These are phyloP conservation scores for Sarocladium kiliense DNA, from an alignment of 2,329 filamentous ascomycete genomes.

Conservation along the genomic window DNA sequence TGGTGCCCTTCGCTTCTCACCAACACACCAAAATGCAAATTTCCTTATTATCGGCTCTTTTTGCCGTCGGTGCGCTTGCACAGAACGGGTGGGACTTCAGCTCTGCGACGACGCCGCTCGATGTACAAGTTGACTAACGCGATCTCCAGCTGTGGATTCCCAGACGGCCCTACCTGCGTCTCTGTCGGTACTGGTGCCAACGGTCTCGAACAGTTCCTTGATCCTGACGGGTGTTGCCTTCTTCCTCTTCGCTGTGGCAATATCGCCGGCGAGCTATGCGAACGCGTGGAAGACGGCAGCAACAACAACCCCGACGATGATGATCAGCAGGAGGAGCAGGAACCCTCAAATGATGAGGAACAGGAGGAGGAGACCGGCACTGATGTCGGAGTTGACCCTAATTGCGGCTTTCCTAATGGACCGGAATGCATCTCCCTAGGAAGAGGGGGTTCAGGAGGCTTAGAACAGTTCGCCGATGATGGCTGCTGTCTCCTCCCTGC, in stretches of 20 bases:
- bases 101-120: background rate
- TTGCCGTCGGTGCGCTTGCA: background rate
- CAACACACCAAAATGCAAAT: background rate
- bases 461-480: conserved; percentile 1
- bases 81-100: background rate
- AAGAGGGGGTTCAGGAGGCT: background rate
- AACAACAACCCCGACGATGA: background rate
- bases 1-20: background rate
- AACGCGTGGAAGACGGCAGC: background rate
- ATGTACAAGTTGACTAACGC: background rate
- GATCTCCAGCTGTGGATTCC: background rate
- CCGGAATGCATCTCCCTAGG: background rate
- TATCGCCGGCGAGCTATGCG: conserved; percentile 50
- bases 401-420: background rate
- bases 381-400: background rate
- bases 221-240: conserved; percentile 66
- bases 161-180: background rate
- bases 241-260: conserved; percentile 70
- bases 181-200: background rate
- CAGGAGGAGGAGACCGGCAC: background rate
- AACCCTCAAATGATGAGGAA: background rate
- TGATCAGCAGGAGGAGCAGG: background rate
- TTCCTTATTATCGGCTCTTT: background rate
- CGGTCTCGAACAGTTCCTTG: background rate
- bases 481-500: background rate